These are phyloP conservation scores for Acanthamoeba royreba DNA, from an alignment of 208 protist species.

Conservation along the genomic window DNA sequence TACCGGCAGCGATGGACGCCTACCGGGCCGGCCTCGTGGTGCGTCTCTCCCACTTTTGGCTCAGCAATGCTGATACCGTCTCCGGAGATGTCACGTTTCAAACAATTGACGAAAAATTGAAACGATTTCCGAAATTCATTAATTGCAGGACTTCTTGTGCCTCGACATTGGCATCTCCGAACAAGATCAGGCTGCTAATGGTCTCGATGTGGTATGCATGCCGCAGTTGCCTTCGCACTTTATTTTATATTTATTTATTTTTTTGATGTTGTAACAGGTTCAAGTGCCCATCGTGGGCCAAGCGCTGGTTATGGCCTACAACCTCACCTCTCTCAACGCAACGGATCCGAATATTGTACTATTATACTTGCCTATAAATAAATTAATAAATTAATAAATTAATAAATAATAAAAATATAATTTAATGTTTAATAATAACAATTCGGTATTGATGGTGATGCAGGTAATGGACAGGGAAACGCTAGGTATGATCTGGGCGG, in stretches of 20 bases:
- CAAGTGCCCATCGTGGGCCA: not conserved
- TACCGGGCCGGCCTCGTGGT: too few species aligned
- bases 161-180: too few species aligned
- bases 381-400: not conserved
- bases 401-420: too few species aligned
- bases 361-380: too few species aligned
- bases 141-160: too few species aligned
- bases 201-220: not conserved
- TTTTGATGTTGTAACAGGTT: not conserved
- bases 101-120: not conserved
- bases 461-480: conserved; percentile 17
- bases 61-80: too few species aligned
- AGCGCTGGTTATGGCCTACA: not conserved
- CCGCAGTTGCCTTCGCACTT: not conserved
- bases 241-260: not conserved
- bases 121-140: not conserved
- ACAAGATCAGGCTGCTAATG: not conserved
- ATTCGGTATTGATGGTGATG: too few species aligned
- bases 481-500: conserved; percentile 13
- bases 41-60: too few species aligned
- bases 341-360: not conserved
- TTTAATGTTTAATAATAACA: too few species aligned
- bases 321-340: not conserved
- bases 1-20: too few species aligned
- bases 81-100: too few species aligned